Evolutionary conservation across 345 rosid genomes (phyloP), one percentile per base, ranked within the genome.

Genomic region (Citrus glauca): DNA sequence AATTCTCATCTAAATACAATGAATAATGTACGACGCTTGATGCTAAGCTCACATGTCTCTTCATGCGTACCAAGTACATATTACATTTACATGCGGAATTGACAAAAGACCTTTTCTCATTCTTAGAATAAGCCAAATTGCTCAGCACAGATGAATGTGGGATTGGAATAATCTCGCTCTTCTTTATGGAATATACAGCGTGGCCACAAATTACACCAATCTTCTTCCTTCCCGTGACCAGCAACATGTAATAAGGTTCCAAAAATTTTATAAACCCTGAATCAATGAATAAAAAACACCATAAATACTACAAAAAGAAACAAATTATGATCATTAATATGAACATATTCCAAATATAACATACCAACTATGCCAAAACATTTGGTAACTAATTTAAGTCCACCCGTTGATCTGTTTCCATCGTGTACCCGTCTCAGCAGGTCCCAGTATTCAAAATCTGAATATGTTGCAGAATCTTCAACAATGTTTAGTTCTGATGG

Each of bases 21-120:
- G 78, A 60, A 79, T 75, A 76, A 55, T 60, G 73, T 27, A 72
- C 73, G 81, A 35, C 60, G 38, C 69, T 62, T 73, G 82, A 79
- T 77, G 81, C 72, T 57, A 85, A 65, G 77, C 68, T 71, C 83
- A 56, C 74, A 76, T 59, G 81, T 84, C 85, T 77, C 85, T 79
- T 83, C 73, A 90, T 71, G 76, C 81, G 88, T 85, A 82, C 89
- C 86, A 81, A 85, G 88, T 81, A 89, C 92, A 90, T 66, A 78
- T 84, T 86, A 92, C 94, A 88, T 87, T 89, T 92, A 93, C 98
- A 92, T 83, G 91, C 89, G 89, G 86, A 89, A 90, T 88, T 81
- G 83, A 92, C 95, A 87, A 90, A 96, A 89, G 91, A 96, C 99
- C 98, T 96, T 89, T 94, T 96, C 89, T 96, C 99, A 78, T 91